A percentile compares a stretch with the other conserved stretches of the same genome.
Conservation (phyloP, 2,329 filamentous ascomycete species). For the Botrytis hyacinthi region DNA sequence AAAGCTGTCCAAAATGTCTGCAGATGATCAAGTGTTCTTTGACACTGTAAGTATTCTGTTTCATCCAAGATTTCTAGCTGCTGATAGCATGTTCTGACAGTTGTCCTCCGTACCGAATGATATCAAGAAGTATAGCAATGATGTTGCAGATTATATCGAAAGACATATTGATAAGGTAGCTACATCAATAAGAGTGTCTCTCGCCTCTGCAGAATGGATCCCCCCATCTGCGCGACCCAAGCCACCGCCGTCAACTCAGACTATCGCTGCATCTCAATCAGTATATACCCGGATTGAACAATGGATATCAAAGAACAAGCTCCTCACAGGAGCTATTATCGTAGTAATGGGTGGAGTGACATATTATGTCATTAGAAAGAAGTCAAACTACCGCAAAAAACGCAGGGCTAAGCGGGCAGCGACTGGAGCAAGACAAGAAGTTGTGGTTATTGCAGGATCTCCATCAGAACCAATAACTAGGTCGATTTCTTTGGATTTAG, state of each 20-base stretch:
- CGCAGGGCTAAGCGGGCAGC: constrained; percentile 74
- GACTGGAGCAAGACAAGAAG: constrained; percentile 84
- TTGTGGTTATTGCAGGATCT: constrained; percentile 84
- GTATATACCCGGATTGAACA: constrained; percentile 56
- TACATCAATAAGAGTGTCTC: constrained; percentile 63
- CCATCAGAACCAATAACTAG: constrained; percentile 80
- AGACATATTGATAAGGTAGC: constrained; percentile 76
- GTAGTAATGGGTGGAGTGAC: constrained; percentile 66
- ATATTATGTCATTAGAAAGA: constrained; percentile 52
- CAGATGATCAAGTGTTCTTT: constrained; percentile 75
- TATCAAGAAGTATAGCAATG: constrained; percentile 66
- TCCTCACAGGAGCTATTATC: constrained; percentile 68
- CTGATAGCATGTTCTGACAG: constrained; percentile 39
- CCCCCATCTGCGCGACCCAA: constrained; percentile 64
- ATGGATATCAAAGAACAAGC: constrained; percentile 72
- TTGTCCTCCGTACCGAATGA: constrained; percentile 60
- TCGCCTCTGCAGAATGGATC: constrained; percentile 69
- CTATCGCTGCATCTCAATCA: constrained; percentile 33
- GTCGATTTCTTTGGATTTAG: constrained; percentile 80
- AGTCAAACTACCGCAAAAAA: constrained; percentile 56
- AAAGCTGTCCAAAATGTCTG: constrained; percentile 60
- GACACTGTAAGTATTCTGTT: constrained; percentile 61
- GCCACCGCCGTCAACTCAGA: constrained; percentile 45
- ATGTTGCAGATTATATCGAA: constrained; percentile 79
- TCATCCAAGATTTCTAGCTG: not conserved